Evolutionary conservation across 1,284 basidiomycete species (phyloP), one percentile per base, ranked within the genome.

Genomic region (Marasmius sp.): DNA sequence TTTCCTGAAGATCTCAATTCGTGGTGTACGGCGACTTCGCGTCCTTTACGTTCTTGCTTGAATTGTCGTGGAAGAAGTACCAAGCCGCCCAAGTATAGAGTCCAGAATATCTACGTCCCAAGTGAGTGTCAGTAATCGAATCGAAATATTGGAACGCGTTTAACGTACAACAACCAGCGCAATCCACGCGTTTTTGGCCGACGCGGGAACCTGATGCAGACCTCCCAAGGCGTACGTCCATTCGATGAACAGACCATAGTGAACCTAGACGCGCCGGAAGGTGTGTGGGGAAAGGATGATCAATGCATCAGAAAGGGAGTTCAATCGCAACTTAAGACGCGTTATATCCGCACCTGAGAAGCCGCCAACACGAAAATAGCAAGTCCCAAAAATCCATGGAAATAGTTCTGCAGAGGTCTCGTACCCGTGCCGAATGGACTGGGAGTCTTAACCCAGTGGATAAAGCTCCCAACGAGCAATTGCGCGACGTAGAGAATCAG

Each of bases 401-500:
- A 59, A 64, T 82, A 82, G 65, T 79, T 82, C 59, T 84, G 83
- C 4, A 79, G 78, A 6, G 81, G 75, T 16, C 84, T 79, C 59
- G 71, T 73, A 18, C 54, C 61, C 16, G 43, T 27, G 37, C 61
- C 59, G 68, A 81, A 75, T 14, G 75, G 56, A 8, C 67, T 64
- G 2, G 77, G 78, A 18, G 76, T 66, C 64, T 84, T 85, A 70
- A 81, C 62, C 56, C 72, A 82, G 71, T 90, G 88, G 33, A 84
- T 79, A 63, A 84, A 66, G 1, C 73, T 51, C 8, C 88, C 88
- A 6, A 87, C 68, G 8, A 76, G 12, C 36, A 83, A 65, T 71
- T 90, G 88, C 10, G 79, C 41, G 39, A 84, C 58, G 67, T 87
- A 83, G 27, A 91, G 72, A 57, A 85, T 76, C 57, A 89, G 76